Evolutionary conservation across 1,284 basidiomycete species (phyloP), one percentile per base, ranked within the genome.

Genomic region (Omphalotus olearius): DNA sequence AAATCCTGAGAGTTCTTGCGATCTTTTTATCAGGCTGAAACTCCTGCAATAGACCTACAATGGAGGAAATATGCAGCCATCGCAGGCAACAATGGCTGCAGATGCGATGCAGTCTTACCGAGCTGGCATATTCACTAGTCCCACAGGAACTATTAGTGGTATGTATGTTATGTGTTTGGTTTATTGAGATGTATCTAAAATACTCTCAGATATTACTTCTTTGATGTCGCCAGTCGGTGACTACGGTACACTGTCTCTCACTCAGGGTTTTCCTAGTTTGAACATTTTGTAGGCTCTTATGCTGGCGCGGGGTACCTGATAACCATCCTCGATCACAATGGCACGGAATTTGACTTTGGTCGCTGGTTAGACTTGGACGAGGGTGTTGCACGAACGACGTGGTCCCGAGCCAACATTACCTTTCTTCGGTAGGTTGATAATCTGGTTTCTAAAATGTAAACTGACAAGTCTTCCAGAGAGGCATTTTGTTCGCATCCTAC

Each of bases 301-400:
- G 72, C 79, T 5, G 80, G 79, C 6, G 80, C 86, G 9, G 86
- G 85, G 4, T 78, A 80, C 59, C 65, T 89, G 0, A 57, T 85
- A 3, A 73, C 79, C 1, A 79, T 73, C 4, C 56, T 86, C 16
- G 61, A 76, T 48, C 57, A 65, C 1, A 71, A 66, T 2, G 75
- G 71, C 0, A 39, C 64, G 1, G 64, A 75, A 2, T 70, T 74
- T 0, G 66, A 76, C 56, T 88, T 83, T 59, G 70, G 64, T 18
- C 74, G 87, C 39, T 89, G 82, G 79, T 70, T 89, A 30, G 84
- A 89, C 56, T 65, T 89, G 28, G 85, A 89, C 53, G 64, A 76
- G 53, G 85, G 73, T 1, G 64, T 85, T 26, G 70, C 76, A 7
- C 72, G 74, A 40, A 78, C 83, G 0, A 69, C 69, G 1, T 89